A percentile compares a stretch with the other conserved stretches of the same genome.
Evolutionary conservation across 805 yeast genomes (phyloP).

Genomic region (Yamadazyma endophytica): DNA sequence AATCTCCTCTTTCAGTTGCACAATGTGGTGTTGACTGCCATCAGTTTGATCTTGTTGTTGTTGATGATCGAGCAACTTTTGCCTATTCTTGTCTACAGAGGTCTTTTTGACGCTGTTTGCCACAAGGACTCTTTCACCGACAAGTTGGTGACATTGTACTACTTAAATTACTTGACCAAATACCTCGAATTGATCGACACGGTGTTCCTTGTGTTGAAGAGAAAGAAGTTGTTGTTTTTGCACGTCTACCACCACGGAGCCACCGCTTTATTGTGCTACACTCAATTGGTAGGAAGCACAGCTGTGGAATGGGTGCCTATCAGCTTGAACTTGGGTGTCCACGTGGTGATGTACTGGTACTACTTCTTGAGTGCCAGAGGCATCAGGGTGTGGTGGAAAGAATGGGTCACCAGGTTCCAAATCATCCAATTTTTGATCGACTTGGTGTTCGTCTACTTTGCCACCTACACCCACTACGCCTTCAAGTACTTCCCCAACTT

Average conservation of each 20-base stretch:
- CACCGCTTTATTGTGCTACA: conserved; percentile 89
- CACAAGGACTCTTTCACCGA: conserved; percentile 75
- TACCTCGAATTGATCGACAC: conserved; percentile 89
- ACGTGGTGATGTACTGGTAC: conserved; percentile 97
- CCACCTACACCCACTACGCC: conserved; percentile 88
- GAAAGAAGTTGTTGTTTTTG: conserved; percentile 86
- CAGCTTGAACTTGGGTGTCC: conserved; percentile 82
- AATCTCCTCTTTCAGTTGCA: conserved; percentile 79
- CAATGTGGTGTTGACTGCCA: conserved; percentile 67
- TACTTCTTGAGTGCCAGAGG: conserved; percentile 91
- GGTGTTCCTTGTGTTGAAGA: conserved; percentile 82
- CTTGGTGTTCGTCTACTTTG: conserved; percentile 86
- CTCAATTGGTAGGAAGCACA: conserved; percentile 86
- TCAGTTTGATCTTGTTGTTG: conserved; percentile 62
- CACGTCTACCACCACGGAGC: conserved; percentile 99
- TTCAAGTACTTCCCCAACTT: conserved; percentile 55
- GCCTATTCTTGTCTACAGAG: conserved; percentile 72
- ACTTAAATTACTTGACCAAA: conserved; percentile 87
- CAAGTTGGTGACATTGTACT: conserved; percentile 77
- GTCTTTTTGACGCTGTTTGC: conserved; percentile 83
- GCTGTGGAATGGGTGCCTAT: conserved; percentile 96
- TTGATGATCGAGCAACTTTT: conserved; percentile 80
- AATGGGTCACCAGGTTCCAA: conserved; percentile 97
- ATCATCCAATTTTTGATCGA: conserved; percentile 90
- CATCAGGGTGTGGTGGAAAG: conserved; percentile 98